Percentiles rank a stretch among this genome's conserved stretches.
These are phyloP conservation scores for Limonomyces culmigenus DNA, from an alignment of 1,284 basidiomycete species.

Conservation along the genomic window DNA sequence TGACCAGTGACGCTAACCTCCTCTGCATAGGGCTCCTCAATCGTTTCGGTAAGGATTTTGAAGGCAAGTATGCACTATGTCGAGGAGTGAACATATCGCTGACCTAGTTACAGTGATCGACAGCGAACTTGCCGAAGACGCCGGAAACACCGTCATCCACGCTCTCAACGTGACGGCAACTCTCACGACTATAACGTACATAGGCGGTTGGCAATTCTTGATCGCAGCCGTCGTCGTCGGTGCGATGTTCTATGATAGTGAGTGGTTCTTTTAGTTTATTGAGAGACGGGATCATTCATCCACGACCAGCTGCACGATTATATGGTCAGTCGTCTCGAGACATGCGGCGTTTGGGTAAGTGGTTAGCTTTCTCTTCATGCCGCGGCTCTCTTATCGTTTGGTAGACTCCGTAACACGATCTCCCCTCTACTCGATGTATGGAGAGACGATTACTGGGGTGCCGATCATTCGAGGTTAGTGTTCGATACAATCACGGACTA, in stretches of 20 bases:
- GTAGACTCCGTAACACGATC: slow-evolving; percentile 78
- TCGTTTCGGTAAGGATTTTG: slow-evolving; percentile 88
- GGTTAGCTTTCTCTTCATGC: neutral
- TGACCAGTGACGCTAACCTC: neutral
- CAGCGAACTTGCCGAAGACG: slow-evolving; percentile 72
- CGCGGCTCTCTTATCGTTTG: slow-evolving; percentile 3
- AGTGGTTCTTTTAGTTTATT: slow-evolving; percentile 8
- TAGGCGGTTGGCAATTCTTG: slow-evolving; percentile 69
- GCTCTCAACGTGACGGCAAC: slow-evolving; percentile 42
- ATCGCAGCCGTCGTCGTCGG: slow-evolving; percentile 42
- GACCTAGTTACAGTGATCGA: slow-evolving; percentile 71
- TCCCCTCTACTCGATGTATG: slow-evolving; percentile 84
- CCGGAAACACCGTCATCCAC: slow-evolving; percentile 61
- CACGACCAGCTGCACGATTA: slow-evolving; percentile 23
- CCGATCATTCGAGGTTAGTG: too few species aligned
- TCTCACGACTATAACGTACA: slow-evolving; percentile 58
- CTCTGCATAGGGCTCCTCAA: slow-evolving; percentile 38
- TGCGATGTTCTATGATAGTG: slow-evolving; percentile 53
- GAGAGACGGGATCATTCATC: neutral
- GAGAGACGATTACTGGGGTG: slow-evolving; percentile 81
- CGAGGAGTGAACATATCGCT: too few species aligned
- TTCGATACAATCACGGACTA: too few species aligned
- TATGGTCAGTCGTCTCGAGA: slow-evolving; percentile 82
- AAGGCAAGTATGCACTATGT: too few species aligned
- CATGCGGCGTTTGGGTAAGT: slow-evolving; percentile 67